These are phyloP conservation scores for Boletus rubroflammeus DNA, from an alignment of 768 basidiomycete genomes.

Conservation along the genomic window DNA sequence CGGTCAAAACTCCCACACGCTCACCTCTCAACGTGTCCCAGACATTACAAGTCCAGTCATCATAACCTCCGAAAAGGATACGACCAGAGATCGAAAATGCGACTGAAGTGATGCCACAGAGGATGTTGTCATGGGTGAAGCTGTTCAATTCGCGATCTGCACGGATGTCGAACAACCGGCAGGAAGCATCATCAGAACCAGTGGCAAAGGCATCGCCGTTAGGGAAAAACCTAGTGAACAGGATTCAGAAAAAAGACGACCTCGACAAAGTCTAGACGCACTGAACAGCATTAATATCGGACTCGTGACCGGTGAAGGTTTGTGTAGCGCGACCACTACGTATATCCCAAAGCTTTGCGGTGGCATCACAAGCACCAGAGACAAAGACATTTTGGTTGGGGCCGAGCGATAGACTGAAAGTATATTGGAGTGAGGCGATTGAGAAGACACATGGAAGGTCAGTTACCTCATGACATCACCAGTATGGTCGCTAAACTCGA, in stretches of 20 bases:
- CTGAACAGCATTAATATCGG: constrained; percentile 99
- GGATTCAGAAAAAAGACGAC: constrained; percentile 5
- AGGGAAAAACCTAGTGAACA: constrained; percentile 83
- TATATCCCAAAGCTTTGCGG: constrained; percentile 99
- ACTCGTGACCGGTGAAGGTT: constrained; percentile 98
- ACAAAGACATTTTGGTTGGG: constrained; percentile 95
- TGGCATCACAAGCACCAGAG: constrained; percentile 98
- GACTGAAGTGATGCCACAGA: constrained; percentile 98
- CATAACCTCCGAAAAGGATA: constrained; percentile 97
- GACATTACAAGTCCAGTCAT: constrained; percentile 99
- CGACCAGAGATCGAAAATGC: constrained; percentile 98
- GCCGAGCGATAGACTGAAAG: constrained; percentile 80
- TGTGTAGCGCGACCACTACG: constrained; percentile 96
- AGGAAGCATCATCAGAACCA: constrained; percentile 98
- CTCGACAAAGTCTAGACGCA: constrained; percentile 41
- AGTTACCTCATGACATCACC: constrained; percentile 98
- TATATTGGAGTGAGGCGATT: constrained; percentile 9
- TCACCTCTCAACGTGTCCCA: constrained; percentile 99
- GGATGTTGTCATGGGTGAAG: constrained; percentile 97
- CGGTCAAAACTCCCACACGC: constrained; percentile 93
- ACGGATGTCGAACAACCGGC: constrained; percentile 95
- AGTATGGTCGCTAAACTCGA: constrained; percentile 98
- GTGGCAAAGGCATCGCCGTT: constrained; percentile 99
- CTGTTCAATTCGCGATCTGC: constrained; percentile 96
- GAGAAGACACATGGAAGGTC: background rate